Conservation (phyloP, 129 eudicot species). For the Escallonia rubra region DNA sequence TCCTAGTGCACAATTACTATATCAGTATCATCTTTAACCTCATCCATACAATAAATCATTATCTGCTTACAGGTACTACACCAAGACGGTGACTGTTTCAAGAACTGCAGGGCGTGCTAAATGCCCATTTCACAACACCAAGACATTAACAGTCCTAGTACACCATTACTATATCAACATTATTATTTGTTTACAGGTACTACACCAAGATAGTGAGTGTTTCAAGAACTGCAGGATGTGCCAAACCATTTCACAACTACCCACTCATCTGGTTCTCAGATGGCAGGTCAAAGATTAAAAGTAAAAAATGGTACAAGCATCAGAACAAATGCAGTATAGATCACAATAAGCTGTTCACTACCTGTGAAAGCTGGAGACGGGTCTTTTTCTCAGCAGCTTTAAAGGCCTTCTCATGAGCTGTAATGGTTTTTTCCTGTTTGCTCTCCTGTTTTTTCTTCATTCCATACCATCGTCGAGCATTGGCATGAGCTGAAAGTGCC, state of each 20-base stretch:
- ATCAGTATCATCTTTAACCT: too few relatives aligned
- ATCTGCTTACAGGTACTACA: too few relatives aligned
- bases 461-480: constrained; percentile 95
- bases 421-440: constrained; percentile 92
- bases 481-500: constrained; percentile 93
- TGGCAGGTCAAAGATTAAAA: background rate
- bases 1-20: too few relatives aligned
- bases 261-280: background rate
- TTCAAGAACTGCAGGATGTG: background rate
- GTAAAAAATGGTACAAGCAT: background rate
- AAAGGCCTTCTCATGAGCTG: constrained; percentile 95
- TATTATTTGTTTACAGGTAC: too few relatives aligned
- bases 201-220: background rate
- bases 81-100: background rate
- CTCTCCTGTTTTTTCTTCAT: constrained; percentile 95
- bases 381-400: constrained; percentile 99
- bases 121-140: background rate
- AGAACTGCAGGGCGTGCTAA: background rate
- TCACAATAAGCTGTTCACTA: constrained; percentile 17
- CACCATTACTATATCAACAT: too few relatives aligned
- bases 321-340: constrained; percentile 2
- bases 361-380: constrained; percentile 88
- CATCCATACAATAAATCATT: too few relatives aligned
- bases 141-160: too few relatives aligned
- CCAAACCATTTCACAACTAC: background rate